phyloP scores from a whole-genome alignment of 176 grass and related monocot genomes.

The Alopecurus myosuroides region DNA sequence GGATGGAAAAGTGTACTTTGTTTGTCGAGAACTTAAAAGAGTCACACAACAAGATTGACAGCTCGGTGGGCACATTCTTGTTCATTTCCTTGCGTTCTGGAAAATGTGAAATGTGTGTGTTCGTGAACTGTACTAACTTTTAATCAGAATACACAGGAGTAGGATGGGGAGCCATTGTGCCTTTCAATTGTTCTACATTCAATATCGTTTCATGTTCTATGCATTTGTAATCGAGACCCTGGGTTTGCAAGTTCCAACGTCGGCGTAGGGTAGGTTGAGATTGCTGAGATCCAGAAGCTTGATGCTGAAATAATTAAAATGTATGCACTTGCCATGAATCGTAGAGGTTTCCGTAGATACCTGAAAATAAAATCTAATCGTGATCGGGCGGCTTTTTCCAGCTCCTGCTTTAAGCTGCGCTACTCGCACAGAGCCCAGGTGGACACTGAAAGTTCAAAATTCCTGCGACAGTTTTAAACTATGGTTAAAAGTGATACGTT shows the following conservation, averaged over 20 bases:
- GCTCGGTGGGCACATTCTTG: background rate
- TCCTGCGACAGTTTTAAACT: too few relatives aligned
- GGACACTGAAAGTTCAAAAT: background rate
- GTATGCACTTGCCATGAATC: background rate
- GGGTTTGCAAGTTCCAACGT: background rate
- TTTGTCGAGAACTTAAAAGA: constrained; percentile 16
- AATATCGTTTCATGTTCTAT: background rate
- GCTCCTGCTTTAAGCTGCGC: background rate
- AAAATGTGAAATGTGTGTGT: constrained; percentile 3
- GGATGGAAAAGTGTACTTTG: constrained; percentile 40
- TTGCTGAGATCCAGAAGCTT: background rate
- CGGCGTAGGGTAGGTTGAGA: too few relatives aligned
- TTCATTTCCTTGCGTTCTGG: background rate
- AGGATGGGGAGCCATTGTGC: background rate
- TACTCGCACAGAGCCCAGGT: background rate
- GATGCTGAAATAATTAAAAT: background rate
- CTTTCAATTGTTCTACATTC: background rate
- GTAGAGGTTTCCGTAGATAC: background rate
- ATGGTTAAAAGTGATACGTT: too few relatives aligned
- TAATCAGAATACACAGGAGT: background rate
- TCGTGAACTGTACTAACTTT: background rate
- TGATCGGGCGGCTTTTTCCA: background rate
- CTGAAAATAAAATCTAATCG: background rate
- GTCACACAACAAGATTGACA: constrained; percentile 17
- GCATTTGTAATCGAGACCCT: background rate